Base-by-base conservation (phyloP, 116 monocot genomes). In the Posidonia oceanica region DNA sequence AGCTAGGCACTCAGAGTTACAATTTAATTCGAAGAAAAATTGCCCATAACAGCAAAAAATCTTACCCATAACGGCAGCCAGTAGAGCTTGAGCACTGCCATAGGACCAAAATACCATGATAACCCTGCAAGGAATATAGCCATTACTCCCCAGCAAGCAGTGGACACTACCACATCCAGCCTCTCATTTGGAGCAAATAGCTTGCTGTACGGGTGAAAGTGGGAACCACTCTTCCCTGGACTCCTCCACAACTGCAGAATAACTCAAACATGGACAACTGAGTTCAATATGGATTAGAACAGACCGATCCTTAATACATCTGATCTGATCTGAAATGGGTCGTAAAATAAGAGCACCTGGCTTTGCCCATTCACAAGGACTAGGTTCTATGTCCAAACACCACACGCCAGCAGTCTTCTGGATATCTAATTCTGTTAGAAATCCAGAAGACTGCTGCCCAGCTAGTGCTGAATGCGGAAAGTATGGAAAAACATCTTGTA, bases 191-290 rank as follows among this genome's bases (percentile, higher is more conserved):
- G 83, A 21, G 21, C 37, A 51, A 86, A 86, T 42, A 86, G 61
- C 36, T 75, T 64, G 71, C 86, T 86, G 76, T 59, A 70, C 0
- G 86, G 86, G 41, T 75, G 63, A 61, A 80, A 80, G 63, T 83
- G 83, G 37, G 86, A 83, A 21, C 86, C 86, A 12, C 39, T 60
- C 71, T 86, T 86, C 41, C 86, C 86, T 0, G 86, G 86, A 64
- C 71, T 75, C 64, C 86, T 75, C 57, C 36, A 37, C 72, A 73
- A 73, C 86, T 86, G 68, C 16, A 38, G 11, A 40, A 40, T 14
- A 23, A 41, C 38, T 4, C n/a, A 65, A 14, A 63, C 2, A 29
- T 39, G n/a, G 42, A 39, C n/a, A 38, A 15, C 63, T 37, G 63
- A 63, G 29, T 36, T 61, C 61, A 61, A 14, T 4, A 58, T 58